Evolutionary conservation across 2,329 filamentous ascomycete genomes (phyloP).

Genomic region (Talaromyces pinophilus): DNA sequence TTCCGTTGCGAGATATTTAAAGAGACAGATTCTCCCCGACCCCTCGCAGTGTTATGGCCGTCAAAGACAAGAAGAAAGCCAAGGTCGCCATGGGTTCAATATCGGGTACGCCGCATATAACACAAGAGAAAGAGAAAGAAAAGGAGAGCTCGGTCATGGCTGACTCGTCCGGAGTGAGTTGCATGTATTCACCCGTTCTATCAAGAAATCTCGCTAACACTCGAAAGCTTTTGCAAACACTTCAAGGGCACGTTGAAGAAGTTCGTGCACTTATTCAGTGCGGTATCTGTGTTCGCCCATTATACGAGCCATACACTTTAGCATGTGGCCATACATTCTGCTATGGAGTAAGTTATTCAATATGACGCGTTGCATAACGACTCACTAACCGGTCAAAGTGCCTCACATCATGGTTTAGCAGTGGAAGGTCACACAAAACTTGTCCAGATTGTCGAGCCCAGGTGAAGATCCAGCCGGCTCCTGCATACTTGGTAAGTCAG

Average conservation of each 20-base stretch:
- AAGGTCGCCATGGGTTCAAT: slow-evolving; percentile 16
- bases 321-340: slow-evolving; percentile 72
- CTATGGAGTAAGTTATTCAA: slow-evolving; percentile 57
- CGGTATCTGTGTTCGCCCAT: slow-evolving; percentile 66
- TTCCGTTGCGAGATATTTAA: not conserved
- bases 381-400: slow-evolving; percentile 46
- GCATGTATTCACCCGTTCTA: not conserved
- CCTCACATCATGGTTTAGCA: slow-evolving; percentile 57
- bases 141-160: slow-evolving; percentile 8
- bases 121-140: not conserved
- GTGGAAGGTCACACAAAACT: slow-evolving; percentile 60
- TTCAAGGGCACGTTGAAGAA: slow-evolving; percentile 60
- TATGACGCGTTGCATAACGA: not conserved
- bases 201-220: slow-evolving; percentile 21
- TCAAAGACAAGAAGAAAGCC: slow-evolving; percentile 12
- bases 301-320: slow-evolving; percentile 70
- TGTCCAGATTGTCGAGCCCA: slow-evolving; percentile 67
- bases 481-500: slow-evolving; percentile 61
- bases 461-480: slow-evolving; percentile 61
- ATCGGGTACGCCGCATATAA: slow-evolving; percentile 8
- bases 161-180: slow-evolving; percentile 35
- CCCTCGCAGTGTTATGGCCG: slow-evolving; percentile 6
- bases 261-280: slow-evolving; percentile 64
- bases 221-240: slow-evolving; percentile 43
- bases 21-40: not conserved